These are phyloP conservation scores for Schizochytrium sp. DNA, from an alignment of 108 stramenopile species.

Conservation along the genomic window DNA sequence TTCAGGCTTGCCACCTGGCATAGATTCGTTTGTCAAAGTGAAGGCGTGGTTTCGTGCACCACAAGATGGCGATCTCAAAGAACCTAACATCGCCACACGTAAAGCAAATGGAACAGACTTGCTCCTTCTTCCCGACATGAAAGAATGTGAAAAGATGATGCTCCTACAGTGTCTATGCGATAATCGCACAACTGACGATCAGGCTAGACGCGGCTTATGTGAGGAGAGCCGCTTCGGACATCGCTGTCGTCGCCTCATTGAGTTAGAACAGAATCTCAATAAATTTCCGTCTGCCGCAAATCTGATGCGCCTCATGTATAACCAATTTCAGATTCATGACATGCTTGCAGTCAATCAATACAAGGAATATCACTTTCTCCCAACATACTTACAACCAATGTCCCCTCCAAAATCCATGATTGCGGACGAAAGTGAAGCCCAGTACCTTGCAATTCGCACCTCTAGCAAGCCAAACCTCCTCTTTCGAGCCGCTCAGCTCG, in stretches of 20 bases:
- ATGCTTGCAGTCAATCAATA: constrained; percentile 52
- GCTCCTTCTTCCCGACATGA: constrained; percentile 29
- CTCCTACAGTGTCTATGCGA: constrained; percentile 20
- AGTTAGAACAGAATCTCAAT: background rate
- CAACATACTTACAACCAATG: constrained; percentile 40
- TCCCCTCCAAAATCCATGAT: constrained; percentile 43
- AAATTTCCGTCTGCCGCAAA: background rate
- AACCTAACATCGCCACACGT: background rate
- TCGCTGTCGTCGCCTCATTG: background rate
- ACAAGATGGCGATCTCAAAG: constrained; percentile 43
- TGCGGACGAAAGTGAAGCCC: background rate
- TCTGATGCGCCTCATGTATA: background rate
- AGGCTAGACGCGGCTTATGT: background rate
- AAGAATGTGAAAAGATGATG: background rate
- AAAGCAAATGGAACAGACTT: constrained; percentile 19
- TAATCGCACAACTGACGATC: background rate
- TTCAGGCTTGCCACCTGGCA: background rate
- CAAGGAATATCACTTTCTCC: constrained; percentile 33
- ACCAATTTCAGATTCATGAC: background rate
- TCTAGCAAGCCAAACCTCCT: constrained; percentile 54
- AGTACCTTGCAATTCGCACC: background rate
- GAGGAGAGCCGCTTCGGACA: background rate
- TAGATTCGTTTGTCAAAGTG: constrained; percentile 50
- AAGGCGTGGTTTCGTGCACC: constrained; percentile 40
- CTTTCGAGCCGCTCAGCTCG: constrained; percentile 17